phyloP scores from a whole-genome alignment of 2,329 filamentous ascomycete genomes.

The Trichoderma atrobrunneum region DNA sequence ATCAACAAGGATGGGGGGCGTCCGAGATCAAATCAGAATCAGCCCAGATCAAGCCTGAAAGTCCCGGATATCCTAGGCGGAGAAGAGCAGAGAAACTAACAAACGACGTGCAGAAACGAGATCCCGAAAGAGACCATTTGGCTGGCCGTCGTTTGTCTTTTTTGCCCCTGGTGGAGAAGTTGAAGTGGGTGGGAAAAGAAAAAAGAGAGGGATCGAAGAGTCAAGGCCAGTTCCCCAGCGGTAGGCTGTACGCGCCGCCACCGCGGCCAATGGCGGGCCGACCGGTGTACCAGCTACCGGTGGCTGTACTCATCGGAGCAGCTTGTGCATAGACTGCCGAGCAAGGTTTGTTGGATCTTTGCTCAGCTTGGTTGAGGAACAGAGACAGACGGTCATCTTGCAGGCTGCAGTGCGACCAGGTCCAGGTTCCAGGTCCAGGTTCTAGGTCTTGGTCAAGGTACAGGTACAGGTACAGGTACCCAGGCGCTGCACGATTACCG shows the following conservation, averaged over 20 bases:
- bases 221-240: background rate
- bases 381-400: background rate
- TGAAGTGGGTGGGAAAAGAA: background rate
- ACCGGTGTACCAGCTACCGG: background rate
- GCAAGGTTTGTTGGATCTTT: background rate
- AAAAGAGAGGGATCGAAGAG: background rate
- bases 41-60: constrained; percentile 4
- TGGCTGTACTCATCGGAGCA: background rate
- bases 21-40: background rate
- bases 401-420: constrained; percentile 13
- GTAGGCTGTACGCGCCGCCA: background rate
- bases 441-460: background rate
- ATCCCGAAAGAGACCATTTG: background rate
- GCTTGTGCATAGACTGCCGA: background rate
- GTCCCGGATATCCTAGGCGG: background rate
- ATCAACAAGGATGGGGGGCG: background rate
- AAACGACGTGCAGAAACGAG: background rate
- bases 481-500: background rate
- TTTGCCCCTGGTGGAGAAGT: constrained; percentile 3
- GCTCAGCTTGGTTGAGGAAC: background rate
- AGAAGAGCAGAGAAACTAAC: background rate
- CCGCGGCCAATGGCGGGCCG: background rate
- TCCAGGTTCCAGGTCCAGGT: background rate
- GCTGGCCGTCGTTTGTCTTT: background rate
- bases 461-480: background rate